These are phyloP conservation scores for Puccinia polysora DNA, from an alignment of 1,284 basidiomycete species.

Conservation along the genomic window DNA sequence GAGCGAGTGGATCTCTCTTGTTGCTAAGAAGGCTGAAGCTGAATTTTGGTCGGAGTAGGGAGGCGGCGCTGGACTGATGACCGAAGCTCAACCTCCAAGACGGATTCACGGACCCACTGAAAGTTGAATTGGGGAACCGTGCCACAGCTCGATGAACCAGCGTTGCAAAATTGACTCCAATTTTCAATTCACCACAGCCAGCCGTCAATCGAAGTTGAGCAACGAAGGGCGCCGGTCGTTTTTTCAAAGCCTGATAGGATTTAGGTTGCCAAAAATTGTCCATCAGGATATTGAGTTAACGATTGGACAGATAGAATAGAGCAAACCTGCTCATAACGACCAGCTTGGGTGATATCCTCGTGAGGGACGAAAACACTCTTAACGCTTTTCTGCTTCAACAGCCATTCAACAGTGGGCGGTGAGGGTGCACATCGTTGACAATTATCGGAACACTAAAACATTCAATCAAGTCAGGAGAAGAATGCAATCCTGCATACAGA, in stretches of 20 bases:
- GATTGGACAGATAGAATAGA: constrained; percentile 20
- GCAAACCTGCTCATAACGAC: constrained; percentile 51
- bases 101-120: constrained; percentile 59
- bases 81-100: constrained; percentile 78
- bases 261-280: constrained; percentile 30
- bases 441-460: constrained; percentile 41
- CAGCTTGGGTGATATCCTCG: constrained; percentile 71
- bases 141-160: constrained; percentile 80
- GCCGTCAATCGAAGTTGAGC: constrained; percentile 70
- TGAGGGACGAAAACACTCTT: constrained; percentile 57
- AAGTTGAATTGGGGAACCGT: constrained; percentile 63
- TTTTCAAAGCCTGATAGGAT: constrained; percentile 63
- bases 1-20: constrained; percentile 66
- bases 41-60: constrained; percentile 57
- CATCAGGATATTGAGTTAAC: constrained; percentile 15
- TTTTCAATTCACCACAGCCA: constrained; percentile 66
- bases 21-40: constrained; percentile 73
- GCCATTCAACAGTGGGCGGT: constrained; percentile 52
- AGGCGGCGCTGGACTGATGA: constrained; percentile 59
- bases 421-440: constrained; percentile 43
- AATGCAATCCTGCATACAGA: constrained; percentile 7
- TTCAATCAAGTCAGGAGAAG: constrained; percentile 36
- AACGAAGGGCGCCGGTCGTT: constrained; percentile 77
- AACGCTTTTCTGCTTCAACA: constrained; percentile 57
- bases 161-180: constrained; percentile 81